These are phyloP conservation scores for Cucurbitaria berberidis DNA, from an alignment of 2,329 filamentous ascomycete genomes.

Conservation along the genomic window DNA sequence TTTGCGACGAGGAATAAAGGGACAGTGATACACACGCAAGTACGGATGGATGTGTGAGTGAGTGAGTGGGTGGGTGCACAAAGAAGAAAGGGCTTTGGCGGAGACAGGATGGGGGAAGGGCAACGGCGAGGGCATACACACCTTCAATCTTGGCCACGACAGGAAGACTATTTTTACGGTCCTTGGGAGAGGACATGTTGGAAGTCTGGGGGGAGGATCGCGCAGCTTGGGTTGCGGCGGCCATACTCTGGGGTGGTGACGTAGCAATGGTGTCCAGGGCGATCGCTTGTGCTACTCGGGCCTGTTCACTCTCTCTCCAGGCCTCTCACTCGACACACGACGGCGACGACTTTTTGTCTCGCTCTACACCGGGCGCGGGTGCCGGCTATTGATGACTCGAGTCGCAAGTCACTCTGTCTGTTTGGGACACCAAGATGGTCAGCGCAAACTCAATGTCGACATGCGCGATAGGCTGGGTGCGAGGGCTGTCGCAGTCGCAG, in stretches of 20 bases:
- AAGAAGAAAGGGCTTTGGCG: not conserved
- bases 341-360: constrained; percentile 21
- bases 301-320: constrained; percentile 30
- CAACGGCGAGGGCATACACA: constrained; percentile 27
- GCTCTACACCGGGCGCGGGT: constrained; percentile 20
- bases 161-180: constrained; percentile 43
- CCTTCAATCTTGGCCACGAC: constrained; percentile 44
- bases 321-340: not conserved
- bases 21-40: constrained; percentile 20
- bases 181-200: constrained; percentile 49
- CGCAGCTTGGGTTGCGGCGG: constrained; percentile 43
- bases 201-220: constrained; percentile 45
- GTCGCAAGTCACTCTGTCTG: constrained; percentile 11
- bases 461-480: constrained; percentile 21
- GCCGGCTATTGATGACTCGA: constrained; percentile 8
- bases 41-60: no score
- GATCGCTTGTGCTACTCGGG: constrained; percentile 38
- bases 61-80: no score
- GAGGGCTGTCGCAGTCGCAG: constrained; percentile 20
- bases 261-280: constrained; percentile 39
- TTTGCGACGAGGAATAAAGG: constrained; percentile 10
- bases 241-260: constrained; percentile 46
- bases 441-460: constrained; percentile 17
- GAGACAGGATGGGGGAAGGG: constrained; percentile 4
- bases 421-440: constrained; percentile 7